These are phyloP conservation scores for Pisolithus thermaeus DNA, from an alignment of 1,284 basidiomycete genomes.

Conservation along the genomic window DNA sequence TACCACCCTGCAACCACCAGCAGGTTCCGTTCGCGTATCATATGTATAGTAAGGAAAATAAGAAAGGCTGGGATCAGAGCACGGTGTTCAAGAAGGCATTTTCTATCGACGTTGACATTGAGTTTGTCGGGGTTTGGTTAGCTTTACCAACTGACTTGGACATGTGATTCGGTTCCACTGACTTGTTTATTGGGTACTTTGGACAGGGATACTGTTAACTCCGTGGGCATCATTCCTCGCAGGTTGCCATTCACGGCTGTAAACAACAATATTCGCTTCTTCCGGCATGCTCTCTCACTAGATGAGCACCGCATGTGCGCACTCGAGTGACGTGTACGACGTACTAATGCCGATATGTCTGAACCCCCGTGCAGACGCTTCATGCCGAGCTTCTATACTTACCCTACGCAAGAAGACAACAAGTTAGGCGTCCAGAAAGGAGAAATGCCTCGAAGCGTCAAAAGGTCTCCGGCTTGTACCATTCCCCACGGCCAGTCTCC, in stretches of 20 bases:
- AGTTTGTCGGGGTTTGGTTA: slow-evolving; percentile 61
- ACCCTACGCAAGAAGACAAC: slow-evolving; percentile 24
- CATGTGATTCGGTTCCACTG: neutral
- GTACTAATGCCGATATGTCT: neutral
- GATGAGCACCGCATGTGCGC: slow-evolving; percentile 39
- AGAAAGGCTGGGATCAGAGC: slow-evolving; percentile 46
- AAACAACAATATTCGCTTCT: slow-evolving; percentile 37
- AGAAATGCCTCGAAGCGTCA: slow-evolving; percentile 17
- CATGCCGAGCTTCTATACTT: slow-evolving; percentile 37
- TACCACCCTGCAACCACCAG: slow-evolving; percentile 42
- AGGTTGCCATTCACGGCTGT: slow-evolving; percentile 41
- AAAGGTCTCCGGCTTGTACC: neutral
- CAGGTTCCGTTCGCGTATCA: slow-evolving; percentile 68
- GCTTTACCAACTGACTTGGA: slow-evolving; percentile 10
- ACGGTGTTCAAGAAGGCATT: slow-evolving; percentile 61
- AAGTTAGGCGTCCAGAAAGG: slow-evolving; percentile 36
- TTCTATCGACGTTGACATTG: slow-evolving; percentile 50
- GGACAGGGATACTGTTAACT: slow-evolving; percentile 46
- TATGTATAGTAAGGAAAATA: slow-evolving; percentile 51
- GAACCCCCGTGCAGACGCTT: slow-evolving; percentile 25
- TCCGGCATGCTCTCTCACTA: slow-evolving; percentile 44
- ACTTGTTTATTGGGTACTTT: neutral
- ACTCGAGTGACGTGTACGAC: neutral
- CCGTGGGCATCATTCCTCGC: slow-evolving; percentile 46
- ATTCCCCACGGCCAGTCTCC: neutral